Evolutionary conservation across 2,329 filamentous ascomycete species (phyloP).

Genomic region (Cordyceps tenuipes): DNA sequence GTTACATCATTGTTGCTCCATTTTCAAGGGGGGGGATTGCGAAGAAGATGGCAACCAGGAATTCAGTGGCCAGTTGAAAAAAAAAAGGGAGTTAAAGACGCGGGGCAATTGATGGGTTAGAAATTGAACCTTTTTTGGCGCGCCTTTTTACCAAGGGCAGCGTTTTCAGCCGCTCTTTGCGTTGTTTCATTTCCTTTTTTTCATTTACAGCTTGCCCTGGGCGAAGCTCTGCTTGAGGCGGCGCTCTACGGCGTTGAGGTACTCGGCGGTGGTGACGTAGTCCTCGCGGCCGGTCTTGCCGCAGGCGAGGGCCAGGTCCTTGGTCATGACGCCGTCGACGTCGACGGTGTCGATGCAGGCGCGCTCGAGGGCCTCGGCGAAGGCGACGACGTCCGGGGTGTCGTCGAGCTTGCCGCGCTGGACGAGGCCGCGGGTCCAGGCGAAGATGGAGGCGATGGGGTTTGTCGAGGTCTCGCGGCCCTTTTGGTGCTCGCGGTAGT

Average conservation of each 20-base stretch:
- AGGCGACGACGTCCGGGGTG: constrained; percentile 85
- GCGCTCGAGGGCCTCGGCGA: constrained; percentile 84
- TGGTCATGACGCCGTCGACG: constrained; percentile 94
- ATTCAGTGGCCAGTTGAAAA: not conserved
- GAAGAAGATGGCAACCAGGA: not conserved
- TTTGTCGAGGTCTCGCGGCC: constrained; percentile 95
- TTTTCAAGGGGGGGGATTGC: not conserved
- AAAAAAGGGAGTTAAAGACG: not conserved
- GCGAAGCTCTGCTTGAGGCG: constrained; percentile 67
- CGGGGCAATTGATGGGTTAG: not conserved
- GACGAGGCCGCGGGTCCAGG: constrained; percentile 90
- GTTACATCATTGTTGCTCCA: not conserved
- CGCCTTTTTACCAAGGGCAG: not conserved
- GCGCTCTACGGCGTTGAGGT: constrained; percentile 86
- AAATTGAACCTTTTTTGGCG: not conserved
- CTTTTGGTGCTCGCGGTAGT: constrained; percentile 99
- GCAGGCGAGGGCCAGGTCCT: constrained; percentile 92
- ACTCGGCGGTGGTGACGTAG: constrained; percentile 88
- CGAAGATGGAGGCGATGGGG: constrained; percentile 98
- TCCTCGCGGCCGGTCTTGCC: constrained; percentile 76
- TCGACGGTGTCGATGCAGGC: constrained; percentile 94
- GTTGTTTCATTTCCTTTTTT: not conserved
- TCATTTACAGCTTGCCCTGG: constrained; percentile 68
- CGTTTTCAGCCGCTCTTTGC: not conserved
- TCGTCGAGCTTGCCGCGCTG: constrained; percentile 90